phyloP scores from a whole-genome alignment of 768 basidiomycete genomes.

The Amanita polypyramis region DNA sequence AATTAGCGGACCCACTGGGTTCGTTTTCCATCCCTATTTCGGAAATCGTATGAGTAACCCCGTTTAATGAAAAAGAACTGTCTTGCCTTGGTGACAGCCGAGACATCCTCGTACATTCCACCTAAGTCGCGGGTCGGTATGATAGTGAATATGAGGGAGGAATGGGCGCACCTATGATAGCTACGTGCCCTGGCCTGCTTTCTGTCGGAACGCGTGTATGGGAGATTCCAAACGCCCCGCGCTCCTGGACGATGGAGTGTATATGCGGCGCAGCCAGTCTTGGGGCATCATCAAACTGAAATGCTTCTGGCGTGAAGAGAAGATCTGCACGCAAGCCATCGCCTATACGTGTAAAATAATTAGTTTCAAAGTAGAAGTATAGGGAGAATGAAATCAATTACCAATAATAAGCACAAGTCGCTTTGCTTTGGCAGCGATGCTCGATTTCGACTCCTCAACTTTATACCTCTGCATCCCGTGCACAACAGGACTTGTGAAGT shows the following conservation, averaged over 20 bases:
- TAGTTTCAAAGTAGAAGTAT: background rate
- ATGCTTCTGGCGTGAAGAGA: slow-evolving; percentile 54
- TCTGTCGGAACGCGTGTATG: slow-evolving; percentile 86
- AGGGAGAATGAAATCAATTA: slow-evolving; percentile 18
- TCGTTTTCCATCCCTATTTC: slow-evolving; percentile 73
- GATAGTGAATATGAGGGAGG: background rate
- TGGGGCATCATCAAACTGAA: slow-evolving; percentile 41
- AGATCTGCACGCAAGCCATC: slow-evolving; percentile 82
- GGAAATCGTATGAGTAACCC: slow-evolving; percentile 8
- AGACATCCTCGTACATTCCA: slow-evolving; percentile 89
- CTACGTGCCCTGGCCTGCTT: slow-evolving; percentile 81
- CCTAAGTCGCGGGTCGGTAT: slow-evolving; percentile 21
- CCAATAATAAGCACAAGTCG: slow-evolving; percentile 76
- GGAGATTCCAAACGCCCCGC: slow-evolving; percentile 76
- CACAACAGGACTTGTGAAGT: slow-evolving; percentile 78
- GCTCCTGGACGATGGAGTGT: slow-evolving; percentile 48
- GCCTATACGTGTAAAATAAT: slow-evolving; percentile 26
- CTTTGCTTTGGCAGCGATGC: slow-evolving; percentile 38
- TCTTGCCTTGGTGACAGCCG: slow-evolving; percentile 72
- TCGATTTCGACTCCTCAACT: slow-evolving; percentile 13
- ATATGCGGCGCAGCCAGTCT: slow-evolving; percentile 66
- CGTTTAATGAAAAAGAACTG: background rate
- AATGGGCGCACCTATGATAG: slow-evolving; percentile 55
- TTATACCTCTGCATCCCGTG: slow-evolving; percentile 61
- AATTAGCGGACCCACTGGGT: slow-evolving; percentile 42